These are phyloP conservation scores for Parvularia atlantis DNA, from an alignment of 78 protist genomes.

Conservation along the genomic window DNA sequence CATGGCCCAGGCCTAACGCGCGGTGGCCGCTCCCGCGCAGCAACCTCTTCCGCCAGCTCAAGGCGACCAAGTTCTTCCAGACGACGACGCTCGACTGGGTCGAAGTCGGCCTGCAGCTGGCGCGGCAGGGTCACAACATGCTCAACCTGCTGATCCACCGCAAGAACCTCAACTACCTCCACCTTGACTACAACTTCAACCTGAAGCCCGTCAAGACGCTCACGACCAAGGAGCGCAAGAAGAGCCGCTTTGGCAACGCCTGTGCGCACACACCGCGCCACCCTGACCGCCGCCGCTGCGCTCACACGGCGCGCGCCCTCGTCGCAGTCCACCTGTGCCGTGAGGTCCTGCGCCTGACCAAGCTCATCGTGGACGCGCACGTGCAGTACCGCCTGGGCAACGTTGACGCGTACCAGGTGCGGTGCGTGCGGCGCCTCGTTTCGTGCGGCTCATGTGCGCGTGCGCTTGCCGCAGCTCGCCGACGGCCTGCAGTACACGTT, in stretches of 20 bases:
- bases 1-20: too few relatives aligned
- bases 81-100: constrained; percentile 98
- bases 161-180: constrained; percentile 95
- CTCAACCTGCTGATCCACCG: constrained; percentile 97
- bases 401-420: constrained; percentile 86
- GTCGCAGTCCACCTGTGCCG: constrained; percentile 94
- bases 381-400: constrained; percentile 98
- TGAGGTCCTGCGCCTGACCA: constrained; percentile 94
- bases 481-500: constrained; percentile 98
- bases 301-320: too few relatives aligned
- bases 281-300: too few relatives aligned
- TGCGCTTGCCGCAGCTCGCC: constrained; percentile 69
- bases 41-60: constrained; percentile 69
- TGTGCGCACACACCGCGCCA: too few relatives aligned
- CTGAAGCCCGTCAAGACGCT: constrained; percentile 98
- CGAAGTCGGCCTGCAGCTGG: constrained; percentile 99
- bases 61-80: constrained; percentile 95
- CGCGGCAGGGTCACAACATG: constrained; percentile 99
- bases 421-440: too few relatives aligned
- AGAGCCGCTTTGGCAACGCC: constrained; percentile 98
- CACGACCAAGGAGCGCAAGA: constrained; percentile 99
- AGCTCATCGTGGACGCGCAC: constrained; percentile 95
- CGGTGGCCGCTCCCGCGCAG: constrained; percentile 80
- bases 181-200: constrained; percentile 99
- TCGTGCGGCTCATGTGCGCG: not conserved